phyloP scores from a whole-genome alignment of 768 basidiomycete genomes.

The Lentinula raphanica region DNA sequence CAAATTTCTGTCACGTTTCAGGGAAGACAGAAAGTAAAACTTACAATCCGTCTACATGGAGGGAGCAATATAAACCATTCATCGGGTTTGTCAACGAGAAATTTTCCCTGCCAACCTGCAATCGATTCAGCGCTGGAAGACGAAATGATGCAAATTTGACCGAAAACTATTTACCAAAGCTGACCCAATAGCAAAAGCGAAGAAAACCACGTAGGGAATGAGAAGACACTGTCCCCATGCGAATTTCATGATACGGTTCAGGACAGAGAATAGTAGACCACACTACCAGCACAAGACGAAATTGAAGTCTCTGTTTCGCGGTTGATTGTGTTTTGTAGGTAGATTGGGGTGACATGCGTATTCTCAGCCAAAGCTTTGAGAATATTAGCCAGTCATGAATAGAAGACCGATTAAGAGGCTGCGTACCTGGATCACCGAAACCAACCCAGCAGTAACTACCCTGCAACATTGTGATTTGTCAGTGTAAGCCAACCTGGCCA shows the following conservation, averaged over 20 bases:
- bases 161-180: constrained; percentile 26
- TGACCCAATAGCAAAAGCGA: constrained; percentile 33
- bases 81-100: constrained; percentile 21
- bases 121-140: constrained; percentile 5
- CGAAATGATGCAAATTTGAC: too few relatives aligned
- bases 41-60: constrained; percentile 30
- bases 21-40: constrained; percentile 14
- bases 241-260: background rate
- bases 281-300: background rate
- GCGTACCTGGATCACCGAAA: constrained; percentile 36
- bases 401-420: background rate
- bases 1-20: too few relatives aligned
- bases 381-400: background rate
- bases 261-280: background rate
- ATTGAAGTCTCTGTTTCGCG: background rate
- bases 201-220: constrained; percentile 34
- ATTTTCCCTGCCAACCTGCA: constrained; percentile 13
- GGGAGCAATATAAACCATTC: constrained; percentile 49
- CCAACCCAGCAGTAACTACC: constrained; percentile 35
- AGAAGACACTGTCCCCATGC: constrained; percentile 23
- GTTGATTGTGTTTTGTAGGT: background rate
- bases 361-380: background rate
- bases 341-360: background rate
- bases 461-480: too few relatives aligned
- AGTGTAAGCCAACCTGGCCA: too few relatives aligned